These are phyloP conservation scores for Leccinum barrowsii DNA, from an alignment of 768 basidiomycete species.

Conservation along the genomic window DNA sequence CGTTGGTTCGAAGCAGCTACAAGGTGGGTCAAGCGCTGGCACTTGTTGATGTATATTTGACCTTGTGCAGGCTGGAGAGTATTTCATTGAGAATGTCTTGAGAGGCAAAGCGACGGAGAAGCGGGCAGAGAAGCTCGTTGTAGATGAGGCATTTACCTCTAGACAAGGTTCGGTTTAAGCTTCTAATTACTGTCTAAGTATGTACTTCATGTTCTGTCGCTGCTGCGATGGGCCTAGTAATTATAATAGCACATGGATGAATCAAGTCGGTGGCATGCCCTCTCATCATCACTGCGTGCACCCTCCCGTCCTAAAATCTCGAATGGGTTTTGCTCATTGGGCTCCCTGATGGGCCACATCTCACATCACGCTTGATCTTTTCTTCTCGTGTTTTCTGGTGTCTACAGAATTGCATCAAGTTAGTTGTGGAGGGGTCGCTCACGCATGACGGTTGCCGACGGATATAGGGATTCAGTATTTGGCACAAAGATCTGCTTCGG, in stretches of 20 bases:
- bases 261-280: background rate
- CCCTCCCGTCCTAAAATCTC: too few relatives aligned
- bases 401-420: slow-evolving; percentile 35
- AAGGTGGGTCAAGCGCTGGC: slow-evolving; percentile 58
- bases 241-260: background rate
- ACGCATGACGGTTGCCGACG: too few relatives aligned
- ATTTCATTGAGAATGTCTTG: slow-evolving; percentile 89
- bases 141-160: slow-evolving; percentile 13
- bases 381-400: slow-evolving; percentile 97
- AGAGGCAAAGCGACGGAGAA: slow-evolving; percentile 53
- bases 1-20: slow-evolving; percentile 93
- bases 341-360: slow-evolving; percentile 60
- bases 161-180: slow-evolving; percentile 8
- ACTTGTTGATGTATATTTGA: slow-evolving; percentile 1
- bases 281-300: background rate
- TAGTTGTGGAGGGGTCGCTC: background rate
- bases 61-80: slow-evolving; percentile 80
- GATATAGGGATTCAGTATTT: slow-evolving; percentile 3
- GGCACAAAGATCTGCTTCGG: slow-evolving; percentile 7
- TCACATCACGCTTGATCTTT: slow-evolving; percentile 95
- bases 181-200: background rate
- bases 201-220: background rate
- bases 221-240: slow-evolving; percentile 4
- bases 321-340: too few relatives aligned
- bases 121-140: slow-evolving; percentile 33